Evolutionary conservation across 495 filamentous ascomycete species (phyloP).

Genomic region (Tuber microsphaerosporum): DNA sequence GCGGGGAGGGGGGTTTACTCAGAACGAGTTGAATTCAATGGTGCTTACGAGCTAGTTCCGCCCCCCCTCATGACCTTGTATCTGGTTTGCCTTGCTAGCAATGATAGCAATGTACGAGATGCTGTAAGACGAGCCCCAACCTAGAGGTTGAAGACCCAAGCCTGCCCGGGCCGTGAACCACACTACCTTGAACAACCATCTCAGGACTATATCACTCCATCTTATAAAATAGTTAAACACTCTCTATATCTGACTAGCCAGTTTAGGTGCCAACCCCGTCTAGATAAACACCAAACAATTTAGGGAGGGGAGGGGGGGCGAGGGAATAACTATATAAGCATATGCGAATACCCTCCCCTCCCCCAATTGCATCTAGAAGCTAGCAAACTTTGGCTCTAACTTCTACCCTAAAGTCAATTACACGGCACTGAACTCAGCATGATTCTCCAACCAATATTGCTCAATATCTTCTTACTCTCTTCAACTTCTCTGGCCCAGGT

Average conservation of each 20-base stretch:
- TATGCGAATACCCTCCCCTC: not conserved
- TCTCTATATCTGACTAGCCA: not conserved
- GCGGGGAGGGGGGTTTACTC: not conserved
- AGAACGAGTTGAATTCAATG: not conserved
- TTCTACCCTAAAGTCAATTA: not conserved
- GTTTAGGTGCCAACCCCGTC: not conserved
- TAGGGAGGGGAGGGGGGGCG: not conserved
- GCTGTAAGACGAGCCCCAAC: not conserved
- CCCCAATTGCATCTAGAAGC: not conserved
- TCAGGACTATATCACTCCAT: not conserved
- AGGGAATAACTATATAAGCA: not conserved
- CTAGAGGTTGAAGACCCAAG: not conserved
- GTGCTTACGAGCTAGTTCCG: not conserved
- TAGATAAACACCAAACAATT: not conserved
- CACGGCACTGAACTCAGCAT: not conserved
- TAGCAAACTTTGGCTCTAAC: not conserved
- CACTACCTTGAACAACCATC: not conserved
- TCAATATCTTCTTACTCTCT: not conserved
- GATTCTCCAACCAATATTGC: not conserved
- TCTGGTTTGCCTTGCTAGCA: not conserved
- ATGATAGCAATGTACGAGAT: not conserved
- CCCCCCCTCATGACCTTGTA: not conserved
- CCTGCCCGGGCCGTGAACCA: not conserved
- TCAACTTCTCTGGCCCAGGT: conserved; percentile 33
- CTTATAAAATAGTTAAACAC: not conserved